Conservation (phyloP, 495 filamentous ascomycete species). For the Penicillium pulvis region DNA sequence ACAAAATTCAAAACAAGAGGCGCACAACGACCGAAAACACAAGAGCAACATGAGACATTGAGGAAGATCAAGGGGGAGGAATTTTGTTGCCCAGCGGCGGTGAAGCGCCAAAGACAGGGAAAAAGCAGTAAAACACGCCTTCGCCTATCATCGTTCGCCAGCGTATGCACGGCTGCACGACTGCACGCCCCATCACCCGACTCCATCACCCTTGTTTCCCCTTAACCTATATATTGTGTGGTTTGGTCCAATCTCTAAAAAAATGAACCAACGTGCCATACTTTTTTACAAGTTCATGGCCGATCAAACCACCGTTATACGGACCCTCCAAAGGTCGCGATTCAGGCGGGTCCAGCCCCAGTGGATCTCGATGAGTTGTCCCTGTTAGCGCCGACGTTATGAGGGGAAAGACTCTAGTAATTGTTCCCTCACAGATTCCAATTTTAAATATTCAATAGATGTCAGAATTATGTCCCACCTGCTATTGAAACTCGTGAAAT, state of each 20-base stretch:
- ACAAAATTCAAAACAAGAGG: slow-evolving; percentile 45
- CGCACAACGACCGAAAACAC: slow-evolving; percentile 39
- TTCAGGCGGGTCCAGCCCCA: slow-evolving; percentile 6
- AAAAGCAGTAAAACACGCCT: background rate
- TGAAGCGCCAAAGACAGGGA: slow-evolving; percentile 24
- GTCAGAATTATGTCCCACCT: slow-evolving; percentile 8
- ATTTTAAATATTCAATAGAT: background rate
- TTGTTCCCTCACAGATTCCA: background rate
- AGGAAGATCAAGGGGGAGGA: slow-evolving; percentile 30
- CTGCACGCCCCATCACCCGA: background rate
- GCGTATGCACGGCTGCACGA: background rate
- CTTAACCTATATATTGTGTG: too few relatives aligned
- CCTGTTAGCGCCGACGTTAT: slow-evolving; percentile 6
- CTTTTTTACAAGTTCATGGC: too few relatives aligned
- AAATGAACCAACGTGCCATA: too few relatives aligned
- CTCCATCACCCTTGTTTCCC: background rate
- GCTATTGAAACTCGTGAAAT: slow-evolving; percentile 14
- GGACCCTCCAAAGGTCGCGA: background rate
- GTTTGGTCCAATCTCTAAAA: too few relatives aligned
- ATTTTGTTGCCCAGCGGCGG: slow-evolving; percentile 40
- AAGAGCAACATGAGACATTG: slow-evolving; percentile 35
- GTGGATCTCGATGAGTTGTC: slow-evolving; percentile 18
- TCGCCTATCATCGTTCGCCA: slow-evolving; percentile 17
- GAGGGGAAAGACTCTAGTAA: background rate
- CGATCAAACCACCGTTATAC: too few relatives aligned